Evolutionary conservation across 768 basidiomycete genomes (phyloP), one percentile per base, ranked within the genome.

Genomic region (Panellus pusillus): DNA sequence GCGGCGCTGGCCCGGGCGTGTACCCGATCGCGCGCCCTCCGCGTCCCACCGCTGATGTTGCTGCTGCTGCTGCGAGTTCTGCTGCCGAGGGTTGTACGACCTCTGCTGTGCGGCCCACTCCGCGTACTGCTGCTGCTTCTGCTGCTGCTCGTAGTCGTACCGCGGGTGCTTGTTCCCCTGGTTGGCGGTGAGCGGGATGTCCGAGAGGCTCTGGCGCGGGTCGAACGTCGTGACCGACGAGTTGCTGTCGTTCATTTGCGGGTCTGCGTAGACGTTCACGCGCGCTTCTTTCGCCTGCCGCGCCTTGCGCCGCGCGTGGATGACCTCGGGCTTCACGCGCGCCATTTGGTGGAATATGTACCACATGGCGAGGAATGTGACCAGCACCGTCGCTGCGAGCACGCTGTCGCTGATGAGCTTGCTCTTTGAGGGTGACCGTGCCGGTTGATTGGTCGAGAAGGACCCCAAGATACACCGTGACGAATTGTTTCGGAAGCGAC

Each of bases 391-490:
- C 36, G 88, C 48, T 6, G 65, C 86, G 27, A 93, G 70, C 4
- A 94, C 88, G 5, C 75, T 66, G 55, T 89, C 80, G 48, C 84
- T 86, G 57, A 93, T 79, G 55, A 88, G 81, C 57, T 75, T 81
- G 64, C 83, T 80, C 58, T 77, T n/a, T 76, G 3, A 66, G 77
- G 66, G 68, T 69, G 37, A 69, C 71, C 17, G 57, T 64, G 15
- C 75, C 70, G 6, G 61, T 68, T 4, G 78, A 73, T 50, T 80
- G 72, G 58, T 87, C 81, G n/a, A 91, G 67, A 27, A 89, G 75
- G 28, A 91, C 91, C 32, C 93, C 93, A 14, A 95, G 79, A 65
- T 97, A 97, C 12, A 97, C 94, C 8, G 89, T 91, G 60, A 93
- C 80, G 62, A 97, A 87, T 68, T 97, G 93, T 65, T 95, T 95